Conservation (phyloP, 179 eudicot genomes). For the Patellifolia procumbens region DNA sequence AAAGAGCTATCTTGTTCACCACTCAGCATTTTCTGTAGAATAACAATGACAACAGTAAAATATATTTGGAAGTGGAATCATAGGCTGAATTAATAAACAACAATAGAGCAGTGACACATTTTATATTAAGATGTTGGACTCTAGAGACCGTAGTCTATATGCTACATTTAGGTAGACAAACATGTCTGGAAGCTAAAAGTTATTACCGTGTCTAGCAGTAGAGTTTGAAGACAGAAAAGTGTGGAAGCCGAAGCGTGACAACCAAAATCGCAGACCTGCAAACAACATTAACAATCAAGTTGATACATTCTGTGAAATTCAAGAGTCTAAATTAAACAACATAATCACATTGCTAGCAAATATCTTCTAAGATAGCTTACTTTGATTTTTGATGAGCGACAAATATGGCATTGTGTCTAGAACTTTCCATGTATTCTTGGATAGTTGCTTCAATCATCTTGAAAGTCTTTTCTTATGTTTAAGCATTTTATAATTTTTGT, state of each 20-base stretch:
- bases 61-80: background rate
- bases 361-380: background rate
- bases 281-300: background rate
- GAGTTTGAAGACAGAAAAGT: slow-evolving; percentile 88
- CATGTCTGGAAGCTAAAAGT: background rate
- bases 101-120: slow-evolving; percentile 1
- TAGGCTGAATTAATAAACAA: background rate
- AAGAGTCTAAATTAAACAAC: background rate
- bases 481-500: too few species aligned
- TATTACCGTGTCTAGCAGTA: slow-evolving; percentile 93
- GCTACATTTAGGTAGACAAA: slow-evolving; percentile 5
- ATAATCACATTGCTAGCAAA: background rate
- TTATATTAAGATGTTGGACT: background rate
- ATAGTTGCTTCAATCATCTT: too few species aligned
- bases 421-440: too few species aligned
- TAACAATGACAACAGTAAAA: too few species aligned
- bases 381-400: too few species aligned
- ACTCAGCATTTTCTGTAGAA: background rate
- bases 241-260: slow-evolving; percentile 80
- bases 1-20: background rate
- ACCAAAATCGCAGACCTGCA: slow-evolving; percentile 96
- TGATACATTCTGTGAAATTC: background rate
- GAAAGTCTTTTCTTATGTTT: too few species aligned
- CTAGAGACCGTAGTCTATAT: background rate
- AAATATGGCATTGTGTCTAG: too few species aligned